These are phyloP conservation scores for Massariosphaeria phaeospora DNA, from an alignment of 495 filamentous ascomycete genomes.

Conservation along the genomic window DNA sequence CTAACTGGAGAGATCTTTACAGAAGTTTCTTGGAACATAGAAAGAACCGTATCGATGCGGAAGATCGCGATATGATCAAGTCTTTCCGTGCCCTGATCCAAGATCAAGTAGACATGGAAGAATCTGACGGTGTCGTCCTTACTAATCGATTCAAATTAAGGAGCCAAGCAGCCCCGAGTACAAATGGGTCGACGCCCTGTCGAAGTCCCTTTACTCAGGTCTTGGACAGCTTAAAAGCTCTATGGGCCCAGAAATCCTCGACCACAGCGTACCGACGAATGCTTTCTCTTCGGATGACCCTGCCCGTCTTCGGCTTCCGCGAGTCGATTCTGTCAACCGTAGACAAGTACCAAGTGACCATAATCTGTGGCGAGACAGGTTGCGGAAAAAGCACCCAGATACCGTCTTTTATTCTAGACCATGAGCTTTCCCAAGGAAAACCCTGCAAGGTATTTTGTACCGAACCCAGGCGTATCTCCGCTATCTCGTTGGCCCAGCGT, in stretches of 20 bases:
- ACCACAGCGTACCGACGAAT: conserved; percentile 57
- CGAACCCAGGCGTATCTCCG: conserved; percentile 92
- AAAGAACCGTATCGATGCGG: conserved; percentile 61
- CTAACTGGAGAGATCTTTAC: conserved; percentile 81
- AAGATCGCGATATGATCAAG: conserved; percentile 61
- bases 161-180: conserved; percentile 48
- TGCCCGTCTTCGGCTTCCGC: conserved; percentile 87
- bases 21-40: conserved; percentile 65
- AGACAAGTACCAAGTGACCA: conserved; percentile 71
- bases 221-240: conserved; percentile 50
- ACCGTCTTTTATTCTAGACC: conserved; percentile 83
- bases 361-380: conserved; percentile 92
- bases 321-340: conserved; percentile 68
- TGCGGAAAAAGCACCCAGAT: conserved; percentile 97
- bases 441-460: conserved; percentile 91
- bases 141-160: conserved; percentile 59
- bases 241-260: conserved; percentile 67
- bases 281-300: conserved; percentile 58
- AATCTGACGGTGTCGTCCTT: conserved; percentile 69
- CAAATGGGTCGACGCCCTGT: conserved; percentile 3
- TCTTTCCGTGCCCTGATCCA: conserved; percentile 58
- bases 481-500: conserved; percentile 82
- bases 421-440: conserved; percentile 73
- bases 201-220: conserved; percentile 34
- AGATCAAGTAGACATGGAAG: conserved; percentile 51